These are phyloP conservation scores for Parachaetomium inaequale DNA, from an alignment of 495 filamentous ascomycete genomes.

Conservation along the genomic window DNA sequence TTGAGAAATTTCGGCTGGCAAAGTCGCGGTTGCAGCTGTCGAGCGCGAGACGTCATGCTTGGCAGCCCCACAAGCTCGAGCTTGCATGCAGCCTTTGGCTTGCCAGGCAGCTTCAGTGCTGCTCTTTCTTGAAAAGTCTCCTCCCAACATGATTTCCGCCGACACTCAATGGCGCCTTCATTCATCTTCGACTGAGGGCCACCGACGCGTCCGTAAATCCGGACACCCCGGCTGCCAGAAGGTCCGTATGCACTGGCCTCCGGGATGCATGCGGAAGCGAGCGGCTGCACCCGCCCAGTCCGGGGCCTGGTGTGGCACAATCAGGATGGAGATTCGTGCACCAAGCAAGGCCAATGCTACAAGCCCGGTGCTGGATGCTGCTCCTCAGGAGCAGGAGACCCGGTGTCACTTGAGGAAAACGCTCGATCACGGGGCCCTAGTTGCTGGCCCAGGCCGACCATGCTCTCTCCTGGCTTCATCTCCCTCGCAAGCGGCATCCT, in stretches of 20 bases:
- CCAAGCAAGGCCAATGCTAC: background rate
- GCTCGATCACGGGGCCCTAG: background rate
- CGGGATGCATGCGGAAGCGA: too few species aligned
- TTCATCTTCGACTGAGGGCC: too few species aligned
- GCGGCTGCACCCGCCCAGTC: too few species aligned
- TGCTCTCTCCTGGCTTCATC: background rate
- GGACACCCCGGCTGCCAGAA: too few species aligned
- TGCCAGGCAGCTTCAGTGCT: too few species aligned
- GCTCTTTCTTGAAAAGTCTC: background rate
- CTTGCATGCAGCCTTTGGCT: too few species aligned
- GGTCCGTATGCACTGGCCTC: too few species aligned
- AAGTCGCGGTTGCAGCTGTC: background rate
- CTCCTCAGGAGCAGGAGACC: background rate
- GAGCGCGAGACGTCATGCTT: constrained; percentile 1
- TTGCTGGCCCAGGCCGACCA: background rate
- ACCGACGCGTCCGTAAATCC: too few species aligned
- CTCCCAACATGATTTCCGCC: too few species aligned
- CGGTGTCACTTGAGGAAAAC: background rate
- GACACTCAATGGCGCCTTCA: too few species aligned
- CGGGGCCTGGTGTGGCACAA: too few species aligned
- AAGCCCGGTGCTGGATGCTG: background rate
- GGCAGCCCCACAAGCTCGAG: background rate
- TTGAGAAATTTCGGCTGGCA: constrained; percentile 9
- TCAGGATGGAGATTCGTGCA: background rate
- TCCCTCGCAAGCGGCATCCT: background rate